These are phyloP conservation scores for Sporothrix curviconia DNA, from an alignment of 2,329 filamentous ascomycete genomes.

Conservation along the genomic window DNA sequence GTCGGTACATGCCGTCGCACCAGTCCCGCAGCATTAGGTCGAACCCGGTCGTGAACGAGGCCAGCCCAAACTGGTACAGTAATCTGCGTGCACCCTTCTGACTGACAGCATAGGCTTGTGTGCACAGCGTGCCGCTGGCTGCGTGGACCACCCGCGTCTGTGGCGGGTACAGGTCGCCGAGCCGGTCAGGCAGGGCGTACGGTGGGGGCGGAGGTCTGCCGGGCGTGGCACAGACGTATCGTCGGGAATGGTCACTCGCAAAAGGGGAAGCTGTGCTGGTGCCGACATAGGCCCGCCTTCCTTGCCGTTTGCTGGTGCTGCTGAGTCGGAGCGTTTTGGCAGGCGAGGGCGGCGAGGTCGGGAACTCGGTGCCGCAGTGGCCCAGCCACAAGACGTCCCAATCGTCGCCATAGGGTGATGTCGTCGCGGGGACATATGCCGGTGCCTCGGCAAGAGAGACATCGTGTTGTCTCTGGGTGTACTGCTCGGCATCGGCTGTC, in stretches of 20 bases:
- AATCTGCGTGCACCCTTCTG: slow-evolving; percentile 37
- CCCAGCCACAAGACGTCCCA: slow-evolving; percentile 51
- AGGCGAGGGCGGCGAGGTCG: slow-evolving; percentile 10
- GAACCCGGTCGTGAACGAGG: slow-evolving; percentile 32
- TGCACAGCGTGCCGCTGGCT: slow-evolving; percentile 35
- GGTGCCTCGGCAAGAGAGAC: slow-evolving; percentile 14
- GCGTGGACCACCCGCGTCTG: slow-evolving; percentile 41
- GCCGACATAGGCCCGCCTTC: not conserved
- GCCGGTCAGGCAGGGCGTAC: slow-evolving; percentile 28
- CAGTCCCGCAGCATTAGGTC: slow-evolving; percentile 42
- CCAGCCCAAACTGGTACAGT: slow-evolving; percentile 37
- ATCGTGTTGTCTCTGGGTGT: slow-evolving; percentile 8
- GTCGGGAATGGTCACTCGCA: slow-evolving; percentile 20
- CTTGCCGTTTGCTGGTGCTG: not conserved
- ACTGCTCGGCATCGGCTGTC: slow-evolving; percentile 15
- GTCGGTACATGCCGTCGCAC: slow-evolving; percentile 33
- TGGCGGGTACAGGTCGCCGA: slow-evolving; percentile 27
- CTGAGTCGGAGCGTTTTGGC: not conserved
- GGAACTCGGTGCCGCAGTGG: slow-evolving; percentile 37
- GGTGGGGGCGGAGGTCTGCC: slow-evolving; percentile 30
- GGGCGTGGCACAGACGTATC: slow-evolving; percentile 32
- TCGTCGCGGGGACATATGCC: slow-evolving; percentile 15
- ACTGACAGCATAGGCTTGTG: slow-evolving; percentile 36
- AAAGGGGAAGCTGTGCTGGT: slow-evolving; percentile 1
- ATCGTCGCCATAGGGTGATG: slow-evolving; percentile 41